phyloP scores from a whole-genome alignment of 192 early-diverging fungal species.

The Rhizophagus clarus region DNA sequence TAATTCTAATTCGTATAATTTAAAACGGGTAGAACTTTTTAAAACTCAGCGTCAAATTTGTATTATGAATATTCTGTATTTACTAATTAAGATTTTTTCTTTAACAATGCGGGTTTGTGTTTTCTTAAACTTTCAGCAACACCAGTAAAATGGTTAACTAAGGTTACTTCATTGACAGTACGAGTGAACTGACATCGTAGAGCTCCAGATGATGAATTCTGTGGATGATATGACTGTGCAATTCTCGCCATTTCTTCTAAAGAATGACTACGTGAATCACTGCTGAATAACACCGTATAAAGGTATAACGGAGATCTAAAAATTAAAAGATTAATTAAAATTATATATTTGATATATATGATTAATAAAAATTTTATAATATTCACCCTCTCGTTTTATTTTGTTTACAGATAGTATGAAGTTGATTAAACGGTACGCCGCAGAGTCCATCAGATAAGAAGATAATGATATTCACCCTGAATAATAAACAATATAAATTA shows the following conservation, averaged over 20 bases:
- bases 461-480: constrained; percentile 29
- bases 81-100: background rate
- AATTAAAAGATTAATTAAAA: background rate
- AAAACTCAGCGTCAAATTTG: too few species aligned
- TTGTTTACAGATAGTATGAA: background rate
- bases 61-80: too few species aligned
- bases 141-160: constrained; percentile 14
- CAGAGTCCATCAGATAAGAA: constrained; percentile 33
- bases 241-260: constrained; percentile 25
- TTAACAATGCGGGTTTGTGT: constrained; percentile 26
- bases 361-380: background rate
- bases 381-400: constrained; percentile 18
- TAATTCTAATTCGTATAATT: too few species aligned
- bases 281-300: constrained; percentile 21
- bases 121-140: constrained; percentile 26
- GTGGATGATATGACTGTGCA: constrained; percentile 9
- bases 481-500: background rate
- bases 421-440: background rate
- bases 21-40: too few species aligned
- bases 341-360: background rate
- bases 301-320: constrained; percentile 24
- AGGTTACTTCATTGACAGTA: background rate
- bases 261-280: background rate
- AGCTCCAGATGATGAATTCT: background rate
- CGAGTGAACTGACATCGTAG: constrained; percentile 13